Evolutionary conservation across 1,284 basidiomycete species (phyloP), one percentile per base, ranked within the genome.

Genomic region (Fomes fomentarius): DNA sequence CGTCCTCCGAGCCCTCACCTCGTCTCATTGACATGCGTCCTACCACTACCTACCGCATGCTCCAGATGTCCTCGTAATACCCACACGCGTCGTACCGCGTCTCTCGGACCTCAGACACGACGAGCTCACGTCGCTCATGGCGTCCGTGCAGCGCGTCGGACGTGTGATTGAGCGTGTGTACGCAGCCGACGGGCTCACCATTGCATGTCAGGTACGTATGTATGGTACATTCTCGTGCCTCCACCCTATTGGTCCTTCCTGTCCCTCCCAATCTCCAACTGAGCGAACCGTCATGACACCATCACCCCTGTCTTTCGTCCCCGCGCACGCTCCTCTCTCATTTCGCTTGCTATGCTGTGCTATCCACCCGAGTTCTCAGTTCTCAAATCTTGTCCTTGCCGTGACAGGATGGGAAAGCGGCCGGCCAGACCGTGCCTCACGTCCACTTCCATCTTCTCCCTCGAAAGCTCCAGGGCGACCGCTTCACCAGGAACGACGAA

Each of bases 401-500:
- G 41, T n/a, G 26, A n/a, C 64, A 96, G 91, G 94, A 96, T 67
- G 94, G 94, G 6, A 81, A 79, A 52, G 87, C 88, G 7, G 91
- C 93, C 0, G 89, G 94, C 0, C 94, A 97, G 75, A 87, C 85
- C 4, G 85, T 96, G 14, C 87, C 93, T 0, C 94, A 96, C 66
- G 91, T 96, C 21, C 94, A 97, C 69, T 89, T 96, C 60, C 94
- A 96, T 67, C 74, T 96, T 26, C 74, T 97, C 10, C 94, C 94
- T 21, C 83, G 94, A 2, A 85, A 85, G 64, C 71, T 77, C 22
- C 77, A 81, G 43, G 85, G 84, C 11, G 89, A 92, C 68, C 71
- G 71, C n/a, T 92, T 85, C 76, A 80, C 79, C 49, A 79, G 35
- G 51, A 92, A 90, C 65, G 93, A 96, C 69, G 80, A 82, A 17